Conservation (phyloP, 192 early-diverging fungal species). For the Coemansia sp. region DNA sequence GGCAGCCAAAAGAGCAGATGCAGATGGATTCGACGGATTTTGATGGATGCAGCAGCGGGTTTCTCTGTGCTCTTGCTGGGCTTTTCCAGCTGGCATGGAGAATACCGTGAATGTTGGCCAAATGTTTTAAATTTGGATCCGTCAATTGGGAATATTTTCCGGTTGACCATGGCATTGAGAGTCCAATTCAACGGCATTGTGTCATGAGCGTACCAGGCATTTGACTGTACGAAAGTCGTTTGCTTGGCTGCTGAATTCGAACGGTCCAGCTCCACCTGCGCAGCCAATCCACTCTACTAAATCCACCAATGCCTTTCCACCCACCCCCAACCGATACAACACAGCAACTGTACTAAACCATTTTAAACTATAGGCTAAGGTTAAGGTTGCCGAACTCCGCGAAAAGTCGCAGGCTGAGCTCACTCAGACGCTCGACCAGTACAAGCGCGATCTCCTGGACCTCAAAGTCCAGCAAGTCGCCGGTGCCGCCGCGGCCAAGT, state of each 20-base stretch:
- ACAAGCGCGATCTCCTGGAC: conserved; percentile 90
- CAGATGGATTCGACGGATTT: not conserved
- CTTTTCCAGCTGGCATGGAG: not conserved
- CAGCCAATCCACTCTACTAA: too few species aligned
- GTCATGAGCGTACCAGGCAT: too few species aligned
- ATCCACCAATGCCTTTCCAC: not conserved
- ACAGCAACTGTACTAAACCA: not conserved
- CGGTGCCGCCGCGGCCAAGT: conserved; percentile 61
- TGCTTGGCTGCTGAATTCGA: too few species aligned
- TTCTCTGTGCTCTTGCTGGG: not conserved
- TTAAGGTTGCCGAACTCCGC: conserved; percentile 93
- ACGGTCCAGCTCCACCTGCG: too few species aligned
- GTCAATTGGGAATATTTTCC: too few species aligned
- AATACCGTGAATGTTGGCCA: not conserved
- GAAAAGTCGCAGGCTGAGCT: conserved; percentile 93
- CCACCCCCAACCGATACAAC: not conserved
- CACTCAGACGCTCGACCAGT: conserved; percentile 85
- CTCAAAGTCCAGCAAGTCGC: conserved; percentile 95
- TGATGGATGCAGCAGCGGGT: not conserved
- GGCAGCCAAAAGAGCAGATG: not conserved
- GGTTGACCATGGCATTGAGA: too few species aligned
- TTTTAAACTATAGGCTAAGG: conserved; percentile 63
- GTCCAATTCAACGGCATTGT: too few species aligned
- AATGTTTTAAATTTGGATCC: not conserved
- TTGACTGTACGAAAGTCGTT: too few species aligned